Evolutionary conservation across 179 eudicot genomes (phyloP).

Genomic region (Silene vulgaris): DNA sequence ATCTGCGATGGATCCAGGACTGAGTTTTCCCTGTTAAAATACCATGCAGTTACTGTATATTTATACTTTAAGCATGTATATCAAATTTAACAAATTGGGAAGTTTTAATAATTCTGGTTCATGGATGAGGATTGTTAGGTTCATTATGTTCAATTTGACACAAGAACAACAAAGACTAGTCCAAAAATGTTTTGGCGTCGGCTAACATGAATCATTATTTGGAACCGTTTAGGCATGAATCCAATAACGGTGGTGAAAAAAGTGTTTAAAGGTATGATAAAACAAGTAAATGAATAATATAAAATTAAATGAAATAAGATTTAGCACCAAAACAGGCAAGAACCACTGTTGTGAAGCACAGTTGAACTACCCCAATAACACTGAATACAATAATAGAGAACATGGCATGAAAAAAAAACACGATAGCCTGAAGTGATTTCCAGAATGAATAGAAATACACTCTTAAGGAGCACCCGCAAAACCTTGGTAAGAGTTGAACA

Average conservation of each 20-base stretch:
- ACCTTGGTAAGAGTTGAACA: not conserved
- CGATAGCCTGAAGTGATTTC: not conserved
- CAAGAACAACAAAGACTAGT: too few species aligned
- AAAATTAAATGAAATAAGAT: not conserved
- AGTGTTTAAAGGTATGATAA: too few species aligned
- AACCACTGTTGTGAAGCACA: not conserved
- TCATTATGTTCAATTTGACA: not conserved
- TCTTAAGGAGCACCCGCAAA: not conserved
- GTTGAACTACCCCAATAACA: not conserved
- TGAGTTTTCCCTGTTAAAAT: slow-evolving; percentile 46
- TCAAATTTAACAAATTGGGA: not conserved
- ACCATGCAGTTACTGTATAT: slow-evolving; percentile 5
- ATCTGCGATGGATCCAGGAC: slow-evolving; percentile 38
- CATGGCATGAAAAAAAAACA: not conserved
- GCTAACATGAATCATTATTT: too few species aligned
- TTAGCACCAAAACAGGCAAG: not conserved
- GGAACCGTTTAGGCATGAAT: too few species aligned
- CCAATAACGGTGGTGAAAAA: too few species aligned
- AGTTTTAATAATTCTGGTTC: not conserved
- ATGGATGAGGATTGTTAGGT: not conserved
- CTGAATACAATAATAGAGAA: not conserved
- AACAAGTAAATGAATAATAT: too few species aligned
- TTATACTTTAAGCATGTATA: not conserved
- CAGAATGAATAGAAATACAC: not conserved
- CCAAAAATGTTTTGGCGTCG: too few species aligned